A percentile compares a stretch with the other conserved stretches of the same genome.
Conservation (phyloP, 495 filamentous ascomycete species). For the Margaritispora aquatica region DNA sequence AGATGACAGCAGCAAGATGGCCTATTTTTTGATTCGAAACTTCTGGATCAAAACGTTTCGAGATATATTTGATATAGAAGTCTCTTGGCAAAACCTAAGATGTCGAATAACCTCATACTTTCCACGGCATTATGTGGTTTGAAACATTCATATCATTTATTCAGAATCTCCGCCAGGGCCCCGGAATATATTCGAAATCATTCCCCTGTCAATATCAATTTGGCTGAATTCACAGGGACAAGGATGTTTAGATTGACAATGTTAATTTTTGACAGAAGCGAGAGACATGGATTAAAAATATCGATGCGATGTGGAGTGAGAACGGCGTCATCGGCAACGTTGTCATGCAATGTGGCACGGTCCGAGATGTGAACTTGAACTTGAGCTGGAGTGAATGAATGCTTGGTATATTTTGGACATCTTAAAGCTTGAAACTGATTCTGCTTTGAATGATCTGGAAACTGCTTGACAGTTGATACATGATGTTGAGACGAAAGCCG, state of each 20-base stretch:
- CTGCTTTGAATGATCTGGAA: neutral
- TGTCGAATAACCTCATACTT: neutral
- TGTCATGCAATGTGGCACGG: neutral
- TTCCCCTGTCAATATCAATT: conserved; percentile 3
- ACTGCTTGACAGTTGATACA: conserved; percentile 7
- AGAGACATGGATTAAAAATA: conserved; percentile 14
- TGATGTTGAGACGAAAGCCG: conserved; percentile 15
- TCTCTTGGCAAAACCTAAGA: too few species aligned
- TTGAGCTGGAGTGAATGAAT: neutral
- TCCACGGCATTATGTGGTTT: neutral
- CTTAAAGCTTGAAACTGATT: neutral
- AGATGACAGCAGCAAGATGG: too few species aligned
- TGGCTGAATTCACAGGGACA: neutral
- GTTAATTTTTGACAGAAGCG: conserved; percentile 14
- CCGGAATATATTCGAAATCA: neutral
- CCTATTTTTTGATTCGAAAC: too few species aligned
- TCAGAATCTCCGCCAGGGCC: neutral
- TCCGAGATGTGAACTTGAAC: neutral
- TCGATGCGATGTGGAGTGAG: neutral
- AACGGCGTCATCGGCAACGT: neutral
- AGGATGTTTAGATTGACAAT: conserved; percentile 17
- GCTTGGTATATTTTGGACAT: neutral
- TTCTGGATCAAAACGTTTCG: too few species aligned
- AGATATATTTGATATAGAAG: neutral
- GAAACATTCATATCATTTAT: neutral